A percentile compares a stretch with the other conserved stretches of the same genome.
phyloP scores from a whole-genome alignment of 768 basidiomycete genomes.

The Serendipita sp. region DNA sequence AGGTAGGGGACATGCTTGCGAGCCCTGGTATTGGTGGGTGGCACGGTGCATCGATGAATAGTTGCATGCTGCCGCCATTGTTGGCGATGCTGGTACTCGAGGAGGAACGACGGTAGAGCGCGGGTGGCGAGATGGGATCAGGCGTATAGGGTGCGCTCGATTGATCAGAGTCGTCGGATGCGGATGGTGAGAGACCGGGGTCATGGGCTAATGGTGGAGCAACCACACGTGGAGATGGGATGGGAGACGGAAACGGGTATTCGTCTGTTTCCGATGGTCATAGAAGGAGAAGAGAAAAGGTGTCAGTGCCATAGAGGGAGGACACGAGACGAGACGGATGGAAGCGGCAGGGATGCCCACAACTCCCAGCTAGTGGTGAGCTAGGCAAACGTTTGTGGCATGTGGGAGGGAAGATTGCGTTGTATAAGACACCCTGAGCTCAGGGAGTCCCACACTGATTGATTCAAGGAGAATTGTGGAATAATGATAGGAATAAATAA shows the following conservation, averaged over 20 bases:
- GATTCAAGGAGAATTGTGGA: not conserved
- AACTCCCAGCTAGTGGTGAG: no score
- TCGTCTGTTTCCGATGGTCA: not conserved
- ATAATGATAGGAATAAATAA: not conserved
- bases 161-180: not conserved
- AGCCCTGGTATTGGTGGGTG: constrained; percentile 6
- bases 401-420: no score
- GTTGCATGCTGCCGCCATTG: not conserved
- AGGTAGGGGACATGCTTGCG: not conserved
- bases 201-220: not conserved
- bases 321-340: no score
- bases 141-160: not conserved
- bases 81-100: not conserved
- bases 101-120: not conserved
- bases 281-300: not conserved
- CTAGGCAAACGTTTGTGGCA: no score
- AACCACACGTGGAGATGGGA: not conserved
- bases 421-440: no score
- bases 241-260: constrained; percentile 4
- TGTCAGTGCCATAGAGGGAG: no score
- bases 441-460: no score
- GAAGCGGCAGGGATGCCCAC: no score
- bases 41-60: not conserved
- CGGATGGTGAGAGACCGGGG: not conserved
- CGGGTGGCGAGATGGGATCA: not conserved